Percentiles rank a stretch among this genome's conserved stretches.
phyloP scores from a whole-genome alignment of 2,329 filamentous ascomycete genomes.

The Knoxdaviesia proteae region DNA sequence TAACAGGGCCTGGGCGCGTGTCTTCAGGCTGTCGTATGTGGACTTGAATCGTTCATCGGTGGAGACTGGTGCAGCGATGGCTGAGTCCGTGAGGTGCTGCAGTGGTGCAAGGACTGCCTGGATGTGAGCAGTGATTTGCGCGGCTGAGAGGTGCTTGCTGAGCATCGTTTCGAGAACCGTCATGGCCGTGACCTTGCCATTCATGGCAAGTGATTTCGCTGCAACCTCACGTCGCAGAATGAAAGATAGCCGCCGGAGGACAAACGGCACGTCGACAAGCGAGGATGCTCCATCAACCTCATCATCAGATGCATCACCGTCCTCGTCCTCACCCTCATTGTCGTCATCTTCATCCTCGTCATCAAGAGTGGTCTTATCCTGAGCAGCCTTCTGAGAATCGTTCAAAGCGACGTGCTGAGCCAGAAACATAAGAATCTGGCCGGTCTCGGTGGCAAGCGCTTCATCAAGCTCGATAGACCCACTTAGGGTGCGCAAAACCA shows the following conservation, averaged over 20 bases:
- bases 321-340: constrained; percentile 22
- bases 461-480: constrained; percentile 44
- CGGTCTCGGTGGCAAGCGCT: constrained; percentile 54
- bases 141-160: constrained; percentile 34
- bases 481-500: constrained; percentile 32
- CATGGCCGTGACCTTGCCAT: constrained; percentile 57
- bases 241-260: constrained; percentile 59
- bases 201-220: constrained; percentile 40
- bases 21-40: constrained; percentile 48
- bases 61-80: constrained; percentile 50
- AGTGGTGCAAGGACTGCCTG: constrained; percentile 39
- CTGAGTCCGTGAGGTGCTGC: constrained; percentile 65
- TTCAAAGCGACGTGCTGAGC: constrained; percentile 29
- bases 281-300: constrained; percentile 10
- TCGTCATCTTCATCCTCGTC: constrained; percentile 20
- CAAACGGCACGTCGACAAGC: constrained; percentile 36
- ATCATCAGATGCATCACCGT: constrained; percentile 17
- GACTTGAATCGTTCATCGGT: constrained; percentile 48
- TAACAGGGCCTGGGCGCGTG: constrained; percentile 56
- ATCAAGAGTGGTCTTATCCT: constrained; percentile 9
- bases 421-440: constrained; percentile 69
- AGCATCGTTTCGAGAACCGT: constrained; percentile 48
- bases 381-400: constrained; percentile 11
- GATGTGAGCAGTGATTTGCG: constrained; percentile 40
- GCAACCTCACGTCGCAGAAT: constrained; percentile 58